These are phyloP conservation scores for Venturia aucupariae DNA, from an alignment of 2,329 filamentous ascomycete species.

Conservation along the genomic window DNA sequence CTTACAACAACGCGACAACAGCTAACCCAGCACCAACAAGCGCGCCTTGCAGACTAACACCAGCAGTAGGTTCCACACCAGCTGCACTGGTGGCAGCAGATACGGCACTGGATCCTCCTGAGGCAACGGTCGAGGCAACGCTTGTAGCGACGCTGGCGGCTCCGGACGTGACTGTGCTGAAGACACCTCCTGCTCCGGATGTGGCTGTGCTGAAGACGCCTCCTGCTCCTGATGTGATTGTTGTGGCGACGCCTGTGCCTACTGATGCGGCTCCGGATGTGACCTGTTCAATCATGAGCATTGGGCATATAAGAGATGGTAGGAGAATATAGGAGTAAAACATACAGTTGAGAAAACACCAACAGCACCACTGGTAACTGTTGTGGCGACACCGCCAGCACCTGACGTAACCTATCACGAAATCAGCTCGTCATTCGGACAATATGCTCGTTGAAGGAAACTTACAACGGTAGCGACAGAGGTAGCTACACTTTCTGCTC, in stretches of 20 bases:
- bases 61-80: not conserved
- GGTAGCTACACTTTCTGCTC: constrained; percentile 9
- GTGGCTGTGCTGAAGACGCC: constrained; percentile 7
- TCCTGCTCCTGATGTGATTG: not conserved
- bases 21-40: not conserved
- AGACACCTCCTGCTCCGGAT: constrained; percentile 10
- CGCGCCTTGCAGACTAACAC: not conserved
- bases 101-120: not conserved
- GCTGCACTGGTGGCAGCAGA: constrained; percentile 1
- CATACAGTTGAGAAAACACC: constrained; percentile 6
- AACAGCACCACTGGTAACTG: constrained; percentile 4
- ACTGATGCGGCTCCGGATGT: constrained; percentile 12
- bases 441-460: not conserved
- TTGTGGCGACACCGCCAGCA: constrained; percentile 8
- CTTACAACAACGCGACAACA: constrained; percentile 10
- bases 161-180: constrained; percentile 11
- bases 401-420: constrained; percentile 1
- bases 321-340: not conserved
- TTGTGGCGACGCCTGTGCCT: not conserved
- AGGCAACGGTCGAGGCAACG: constrained; percentile 1
- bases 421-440: not conserved
- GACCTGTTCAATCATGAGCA: too few species aligned
- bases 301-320: not conserved
- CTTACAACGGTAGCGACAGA: constrained; percentile 3
- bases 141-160: constrained; percentile 1